phyloP scores from a whole-genome alignment of 2,329 filamentous ascomycete genomes.

The Acrodontium crateriforme region DNA sequence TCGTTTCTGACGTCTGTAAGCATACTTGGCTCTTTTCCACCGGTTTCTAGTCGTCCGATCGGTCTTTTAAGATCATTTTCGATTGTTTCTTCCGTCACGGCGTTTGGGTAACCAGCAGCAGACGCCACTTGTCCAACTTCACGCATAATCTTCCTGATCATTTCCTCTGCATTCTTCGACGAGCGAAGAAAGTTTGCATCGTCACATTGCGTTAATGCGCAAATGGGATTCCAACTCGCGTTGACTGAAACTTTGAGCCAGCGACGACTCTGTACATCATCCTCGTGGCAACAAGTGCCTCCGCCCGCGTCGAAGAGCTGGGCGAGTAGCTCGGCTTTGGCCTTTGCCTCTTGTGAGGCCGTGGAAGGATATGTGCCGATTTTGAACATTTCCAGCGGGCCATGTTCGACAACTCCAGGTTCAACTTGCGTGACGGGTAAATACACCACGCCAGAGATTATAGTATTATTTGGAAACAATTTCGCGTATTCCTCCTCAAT shows the following conservation, averaged over 20 bases:
- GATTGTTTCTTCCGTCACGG: slow-evolving; percentile 26
- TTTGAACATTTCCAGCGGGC: slow-evolving; percentile 34
- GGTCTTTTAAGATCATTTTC: slow-evolving; percentile 26
- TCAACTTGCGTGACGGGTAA: slow-evolving; percentile 37
- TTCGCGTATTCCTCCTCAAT: slow-evolving; percentile 43
- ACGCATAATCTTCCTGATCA: slow-evolving; percentile 30
- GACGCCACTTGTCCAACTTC: slow-evolving; percentile 31
- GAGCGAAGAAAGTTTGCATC: slow-evolving; percentile 37
- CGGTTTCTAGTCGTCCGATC: slow-evolving; percentile 21
- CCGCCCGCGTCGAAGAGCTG: slow-evolving; percentile 4
- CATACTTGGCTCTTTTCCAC: slow-evolving; percentile 37
- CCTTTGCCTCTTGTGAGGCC: too few species aligned
- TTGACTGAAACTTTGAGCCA: slow-evolving; percentile 51
- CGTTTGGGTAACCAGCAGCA: slow-evolving; percentile 24
- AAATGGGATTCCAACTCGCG: slow-evolving; percentile 47
- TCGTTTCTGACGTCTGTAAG: slow-evolving; percentile 31
- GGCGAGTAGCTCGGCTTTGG: too few species aligned
- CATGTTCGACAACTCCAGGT: slow-evolving; percentile 35
- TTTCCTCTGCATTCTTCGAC: slow-evolving; percentile 24
- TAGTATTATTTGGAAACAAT: slow-evolving; percentile 37
- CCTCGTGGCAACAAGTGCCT: slow-evolving; percentile 22
- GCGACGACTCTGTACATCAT: slow-evolving; percentile 37
- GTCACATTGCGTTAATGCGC: slow-evolving; percentile 40
- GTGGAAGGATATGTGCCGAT: slow-evolving; percentile 35
- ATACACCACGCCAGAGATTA: slow-evolving; percentile 44